Evolutionary conservation across 805 yeast genomes (phyloP), one percentile per base, ranked within the genome.

Genomic region (Gaillardinia entomophila): DNA sequence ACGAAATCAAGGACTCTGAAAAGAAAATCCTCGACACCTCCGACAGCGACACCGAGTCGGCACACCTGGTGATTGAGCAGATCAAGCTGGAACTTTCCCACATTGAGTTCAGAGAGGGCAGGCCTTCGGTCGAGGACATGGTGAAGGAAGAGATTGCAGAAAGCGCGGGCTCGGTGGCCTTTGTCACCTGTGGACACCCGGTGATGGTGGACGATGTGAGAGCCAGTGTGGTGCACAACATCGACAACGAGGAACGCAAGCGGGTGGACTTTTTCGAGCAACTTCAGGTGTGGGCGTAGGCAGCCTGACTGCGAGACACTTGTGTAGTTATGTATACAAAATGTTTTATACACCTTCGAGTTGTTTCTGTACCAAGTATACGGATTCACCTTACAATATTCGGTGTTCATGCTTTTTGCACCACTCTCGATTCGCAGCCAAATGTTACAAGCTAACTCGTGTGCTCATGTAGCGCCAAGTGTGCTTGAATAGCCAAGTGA

Each of bases 211-310:
- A 79, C 46, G 66, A 59, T 2, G 42, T 77, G 14, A 67, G 90
- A 48, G 49, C 59, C 25, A 51, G 68, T 3, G 70, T 78, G 3
- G 62, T 71, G 0, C 41, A 60, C 26, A 51, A 69, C 35, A 50
- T 77, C 32, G 55, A 62, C 22, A 40, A 54, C 18, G 38, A 46
- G 1, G 36, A 46, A 13, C 51, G 66, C 12, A 61, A 68, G 30
- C 67, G 83, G 27, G 71, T 83, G 13, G 89, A 81, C 39, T 78
- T 78, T 46, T 79, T 66, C 48, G 95, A 86, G 51, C 89, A 83
- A 48, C 68, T 81, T 30, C 87, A 82, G 57, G 66, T 71, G 11
- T 84, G 95, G 94, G 61, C 68, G 1, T 62, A 41, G n/a, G n/a
- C n/a, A n/a, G n/a, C n/a, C n/a, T n/a, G n/a, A n/a, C n/a, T n/a